These are phyloP conservation scores for Penicillium pulvis DNA, from an alignment of 495 filamentous ascomycete genomes.

Conservation along the genomic window DNA sequence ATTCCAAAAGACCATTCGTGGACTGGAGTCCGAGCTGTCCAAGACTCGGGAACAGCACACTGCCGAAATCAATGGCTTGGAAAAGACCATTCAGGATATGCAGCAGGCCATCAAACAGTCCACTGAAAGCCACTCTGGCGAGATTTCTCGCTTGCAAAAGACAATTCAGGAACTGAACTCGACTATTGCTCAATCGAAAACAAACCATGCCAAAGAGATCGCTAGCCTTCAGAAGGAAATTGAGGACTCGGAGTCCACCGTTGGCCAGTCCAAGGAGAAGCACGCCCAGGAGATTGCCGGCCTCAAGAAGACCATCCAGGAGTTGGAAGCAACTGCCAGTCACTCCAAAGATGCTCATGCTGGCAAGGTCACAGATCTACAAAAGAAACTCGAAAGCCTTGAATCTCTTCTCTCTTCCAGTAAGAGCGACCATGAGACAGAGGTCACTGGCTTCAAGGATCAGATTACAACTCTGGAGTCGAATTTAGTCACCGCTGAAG, in stretches of 20 bases:
- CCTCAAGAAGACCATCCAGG: constrained; percentile 26
- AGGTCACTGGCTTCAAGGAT: constrained; percentile 56
- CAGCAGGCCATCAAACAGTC: constrained; percentile 58
- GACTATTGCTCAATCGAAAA: constrained; percentile 56
- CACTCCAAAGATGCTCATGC: constrained; percentile 5
- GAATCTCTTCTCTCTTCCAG: constrained; percentile 58
- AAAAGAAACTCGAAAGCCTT: constrained; percentile 11
- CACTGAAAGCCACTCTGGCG: constrained; percentile 58
- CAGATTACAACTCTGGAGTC: constrained; percentile 56
- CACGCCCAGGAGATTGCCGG: constrained; percentile 2
- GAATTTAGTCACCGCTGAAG: constrained; percentile 56
- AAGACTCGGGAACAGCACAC: constrained; percentile 55
- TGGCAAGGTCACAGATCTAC: constrained; percentile 8
- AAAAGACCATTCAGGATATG: constrained; percentile 54
- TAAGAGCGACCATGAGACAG: constrained; percentile 54
- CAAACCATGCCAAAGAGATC: constrained; percentile 61
- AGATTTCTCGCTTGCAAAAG: constrained; percentile 57
- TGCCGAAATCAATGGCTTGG: constrained; percentile 30
- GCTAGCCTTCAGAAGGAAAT: constrained; percentile 46
- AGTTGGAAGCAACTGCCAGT: constrained; percentile 46
- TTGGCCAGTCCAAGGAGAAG: constrained; percentile 32
- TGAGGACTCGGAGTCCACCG: background rate
- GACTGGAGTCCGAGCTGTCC: constrained; percentile 61
- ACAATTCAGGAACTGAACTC: constrained; percentile 57
- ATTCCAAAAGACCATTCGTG: constrained; percentile 58